Base-by-base conservation (phyloP, 1,284 basidiomycete species). In the Naganishia sp. region DNA sequence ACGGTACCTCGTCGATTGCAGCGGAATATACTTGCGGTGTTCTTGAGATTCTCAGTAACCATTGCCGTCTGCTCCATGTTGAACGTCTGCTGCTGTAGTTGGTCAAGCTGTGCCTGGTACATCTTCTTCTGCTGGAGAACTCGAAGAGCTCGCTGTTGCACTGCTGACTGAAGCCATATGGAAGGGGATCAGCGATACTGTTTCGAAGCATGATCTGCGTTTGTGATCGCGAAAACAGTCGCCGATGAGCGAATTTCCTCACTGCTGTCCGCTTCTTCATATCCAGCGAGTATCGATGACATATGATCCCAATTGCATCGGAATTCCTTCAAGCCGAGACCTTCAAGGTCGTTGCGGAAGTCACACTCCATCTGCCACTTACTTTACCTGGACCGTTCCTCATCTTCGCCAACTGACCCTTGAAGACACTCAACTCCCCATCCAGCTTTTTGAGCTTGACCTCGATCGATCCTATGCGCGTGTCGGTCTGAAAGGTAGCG, bases 11-110 rank as follows among this genome's bases (percentile, higher is more conserved):
- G 4, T 9, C 2, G 11, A 13, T 3, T n/a, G 15, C 17, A 43
- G n/a, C 11, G 15, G 42, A 46, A 47, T 39, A 32, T 13, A 75
- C 76, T 66, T 53, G 78, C 78, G 6, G 96, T 99, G 77, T 98
- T 99, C 69, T 93, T 87, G 72, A 99, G 81, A 79, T 99, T 99
- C 81, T 99, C 96, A 4, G 95, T 98, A 18, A 93, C 90, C 79
- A 99, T 88, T 11, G 90, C 87, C 28, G 95, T 90, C 69, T 92
- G 94, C 81, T 99, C 95, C 92, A 99, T 99, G 81, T 99, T 99
- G 83, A 93, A 99, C 25, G 91, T 89, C 80, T 99, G 96, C 77
- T 99, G 96, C 55, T 90, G 84, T 15, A 99, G 84, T 78, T 97
- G 93, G 10, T 86, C 84, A 43, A 98, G 85, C 79, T 99, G 96